Percentiles rank a stretch among this genome's conserved stretches.
phyloP scores from a whole-genome alignment of 2,329 filamentous ascomycete genomes.

The Emergomyces pasteurianus region DNA sequence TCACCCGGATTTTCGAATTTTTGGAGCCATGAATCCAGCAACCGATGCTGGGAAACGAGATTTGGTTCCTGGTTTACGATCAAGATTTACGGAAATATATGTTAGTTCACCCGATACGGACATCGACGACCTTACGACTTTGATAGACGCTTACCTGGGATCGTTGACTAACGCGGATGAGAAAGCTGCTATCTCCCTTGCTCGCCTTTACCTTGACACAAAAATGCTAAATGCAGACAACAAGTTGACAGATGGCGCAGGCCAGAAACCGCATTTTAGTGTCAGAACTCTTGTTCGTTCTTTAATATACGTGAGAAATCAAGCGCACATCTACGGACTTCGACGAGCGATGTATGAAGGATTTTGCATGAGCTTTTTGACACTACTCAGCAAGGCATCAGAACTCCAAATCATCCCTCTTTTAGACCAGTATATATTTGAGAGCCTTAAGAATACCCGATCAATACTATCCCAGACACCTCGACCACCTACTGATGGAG shows the following conservation, averaged over 20 bases:
- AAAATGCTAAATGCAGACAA: constrained; percentile 72
- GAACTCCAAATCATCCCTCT: constrained; percentile 67
- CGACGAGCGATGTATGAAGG: constrained; percentile 84
- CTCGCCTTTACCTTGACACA: constrained; percentile 75
- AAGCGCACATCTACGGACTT: constrained; percentile 71
- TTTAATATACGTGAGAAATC: constrained; percentile 74
- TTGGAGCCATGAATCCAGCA: constrained; percentile 97
- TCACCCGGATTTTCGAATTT: constrained; percentile 87
- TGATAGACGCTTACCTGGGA: constrained; percentile 80
- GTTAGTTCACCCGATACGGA: constrained; percentile 83
- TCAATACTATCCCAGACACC: constrained; percentile 68
- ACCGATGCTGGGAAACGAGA: constrained; percentile 96
- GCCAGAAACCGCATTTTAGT: constrained; percentile 94
- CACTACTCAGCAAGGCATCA: constrained; percentile 70
- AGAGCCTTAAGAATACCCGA: constrained; percentile 54
- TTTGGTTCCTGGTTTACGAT: constrained; percentile 74
- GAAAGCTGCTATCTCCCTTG: constrained; percentile 66
- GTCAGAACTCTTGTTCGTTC: constrained; percentile 85
- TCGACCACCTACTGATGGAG: constrained; percentile 62
- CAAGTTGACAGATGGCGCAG: constrained; percentile 81
- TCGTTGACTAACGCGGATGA: constrained; percentile 59
- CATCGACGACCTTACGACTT: constrained; percentile 70
- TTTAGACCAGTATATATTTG: constrained; percentile 69
- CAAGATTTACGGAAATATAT: constrained; percentile 90
- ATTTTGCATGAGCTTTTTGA: constrained; percentile 96